phyloP scores from a whole-genome alignment of 441 rosid genomes.

The Croton setiger region DNA sequence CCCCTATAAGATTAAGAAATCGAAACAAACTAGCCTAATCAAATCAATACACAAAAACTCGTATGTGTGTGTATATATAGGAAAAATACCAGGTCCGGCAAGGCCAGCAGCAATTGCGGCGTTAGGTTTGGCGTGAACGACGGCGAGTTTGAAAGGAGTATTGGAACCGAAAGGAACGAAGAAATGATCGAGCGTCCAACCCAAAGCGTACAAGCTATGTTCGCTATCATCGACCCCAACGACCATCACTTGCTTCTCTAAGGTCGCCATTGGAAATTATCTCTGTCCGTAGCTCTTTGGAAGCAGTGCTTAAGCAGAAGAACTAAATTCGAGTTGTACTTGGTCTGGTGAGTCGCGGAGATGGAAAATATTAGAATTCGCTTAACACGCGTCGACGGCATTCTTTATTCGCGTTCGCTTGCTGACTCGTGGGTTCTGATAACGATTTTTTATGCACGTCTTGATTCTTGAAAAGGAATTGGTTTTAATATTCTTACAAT shows the following conservation, averaged over 20 bases:
- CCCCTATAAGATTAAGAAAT: slow-evolving; percentile 41
- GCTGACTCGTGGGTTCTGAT: too few relatives aligned
- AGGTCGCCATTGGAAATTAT: slow-evolving; percentile 27
- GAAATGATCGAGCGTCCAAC: slow-evolving; percentile 80
- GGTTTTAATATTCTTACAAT: too few relatives aligned
- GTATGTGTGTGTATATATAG: not conserved
- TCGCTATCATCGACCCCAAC: slow-evolving; percentile 82
- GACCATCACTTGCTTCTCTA: slow-evolving; percentile 59
- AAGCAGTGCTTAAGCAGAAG: too few relatives aligned
- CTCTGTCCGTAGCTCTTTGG: too few relatives aligned
- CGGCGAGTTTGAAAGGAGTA: slow-evolving; percentile 58
- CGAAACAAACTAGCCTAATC: not conserved
- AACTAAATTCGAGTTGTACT: too few relatives aligned
- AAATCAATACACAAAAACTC: not conserved
- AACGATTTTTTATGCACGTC: too few relatives aligned
- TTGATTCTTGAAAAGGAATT: too few relatives aligned
- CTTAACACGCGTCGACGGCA: too few relatives aligned
- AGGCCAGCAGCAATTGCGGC: slow-evolving; percentile 53
- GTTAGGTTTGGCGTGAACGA: slow-evolving; percentile 71
- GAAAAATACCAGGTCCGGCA: slow-evolving; percentile 64
- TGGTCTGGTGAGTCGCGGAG: too few relatives aligned
- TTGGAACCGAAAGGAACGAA: slow-evolving; percentile 46
- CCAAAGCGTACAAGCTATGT: slow-evolving; percentile 72
- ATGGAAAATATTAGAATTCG: too few relatives aligned
- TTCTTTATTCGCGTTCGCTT: too few relatives aligned